Evolutionary conservation across 306 rosid species (phyloP).

Genomic region (Prunus mira): DNA sequence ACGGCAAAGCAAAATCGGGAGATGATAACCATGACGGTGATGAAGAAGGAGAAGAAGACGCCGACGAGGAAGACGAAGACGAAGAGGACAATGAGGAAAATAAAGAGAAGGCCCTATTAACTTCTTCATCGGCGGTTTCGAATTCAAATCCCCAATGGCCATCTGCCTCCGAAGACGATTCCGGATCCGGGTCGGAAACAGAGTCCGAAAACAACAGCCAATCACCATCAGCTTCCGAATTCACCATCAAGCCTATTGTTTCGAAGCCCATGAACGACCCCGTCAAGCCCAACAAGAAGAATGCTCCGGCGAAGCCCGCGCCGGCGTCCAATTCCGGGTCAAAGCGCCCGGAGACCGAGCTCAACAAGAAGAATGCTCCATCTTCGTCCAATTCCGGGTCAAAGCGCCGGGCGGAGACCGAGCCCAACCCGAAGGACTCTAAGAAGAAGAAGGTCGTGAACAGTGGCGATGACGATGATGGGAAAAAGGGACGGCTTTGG

Average conservation of each 20-base stretch:
- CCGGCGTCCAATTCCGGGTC: conserved; percentile 9
- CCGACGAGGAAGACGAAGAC: background rate
- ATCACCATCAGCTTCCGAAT: conserved; percentile 41
- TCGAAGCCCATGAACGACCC: conserved; percentile 29
- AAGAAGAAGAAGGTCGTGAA: conserved; percentile 31
- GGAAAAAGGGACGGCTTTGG: conserved; percentile 43
- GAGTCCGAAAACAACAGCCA: conserved; percentile 36
- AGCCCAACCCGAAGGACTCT: conserved; percentile 11
- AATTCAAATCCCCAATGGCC: background rate
- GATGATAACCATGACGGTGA: conserved; percentile 11
- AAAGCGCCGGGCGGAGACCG: conserved; percentile 22
- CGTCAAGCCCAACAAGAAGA: conserved; percentile 15
- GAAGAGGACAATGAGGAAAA: background rate
- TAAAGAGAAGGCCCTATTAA: background rate
- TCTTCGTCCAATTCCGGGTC: conserved; percentile 11
- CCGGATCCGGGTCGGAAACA: conserved; percentile 32
- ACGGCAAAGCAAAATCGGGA: conserved; percentile 8
- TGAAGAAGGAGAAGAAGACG: background rate
- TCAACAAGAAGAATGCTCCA: conserved; percentile 4
- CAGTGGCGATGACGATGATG: conserved; percentile 36
- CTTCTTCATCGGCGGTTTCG: background rate
- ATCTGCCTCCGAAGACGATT: conserved; percentile 18
- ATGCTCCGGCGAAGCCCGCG: conserved; percentile 16
- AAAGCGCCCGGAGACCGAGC: conserved; percentile 24
- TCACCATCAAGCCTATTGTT: conserved; percentile 46